Evolutionary conservation across 2,329 filamentous ascomycete species (phyloP).

Genomic region (Verticillium albo-atrum): DNA sequence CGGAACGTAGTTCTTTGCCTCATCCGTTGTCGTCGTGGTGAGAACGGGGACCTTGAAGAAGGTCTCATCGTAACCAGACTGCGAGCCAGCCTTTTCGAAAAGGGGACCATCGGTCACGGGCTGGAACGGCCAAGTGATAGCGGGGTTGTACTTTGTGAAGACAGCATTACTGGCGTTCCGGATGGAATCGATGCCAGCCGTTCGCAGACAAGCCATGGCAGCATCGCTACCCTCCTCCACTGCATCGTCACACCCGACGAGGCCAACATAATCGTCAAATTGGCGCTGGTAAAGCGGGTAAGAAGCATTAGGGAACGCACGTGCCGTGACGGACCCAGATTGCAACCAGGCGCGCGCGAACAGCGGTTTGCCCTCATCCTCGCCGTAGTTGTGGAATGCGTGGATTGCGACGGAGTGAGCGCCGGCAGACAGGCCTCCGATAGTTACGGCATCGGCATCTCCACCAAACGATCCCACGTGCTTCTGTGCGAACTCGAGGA

Average conservation of each 20-base stretch:
- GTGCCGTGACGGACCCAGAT: conserved; percentile 30
- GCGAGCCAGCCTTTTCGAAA: conserved; percentile 42
- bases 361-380: conserved; percentile 20
- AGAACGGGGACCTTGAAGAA: conserved; percentile 31
- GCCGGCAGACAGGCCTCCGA: conserved; percentile 52
- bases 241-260: conserved; percentile 21
- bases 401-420: conserved; percentile 31
- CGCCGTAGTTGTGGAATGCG: conserved; percentile 32
- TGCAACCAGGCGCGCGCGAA: conserved; percentile 29
- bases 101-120: conserved; percentile 39
- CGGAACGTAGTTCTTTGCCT: conserved; percentile 27
- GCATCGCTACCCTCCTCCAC: conserved; percentile 24
- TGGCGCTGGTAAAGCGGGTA: conserved; percentile 28
- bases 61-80: conserved; percentile 27
- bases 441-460: conserved; percentile 44
- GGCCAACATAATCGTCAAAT: conserved; percentile 22
- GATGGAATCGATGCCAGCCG: conserved; percentile 29
- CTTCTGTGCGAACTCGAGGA: conserved; percentile 48
- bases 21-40: conserved; percentile 30
- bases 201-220: conserved; percentile 32
- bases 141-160: conserved; percentile 29
- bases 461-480: conserved; percentile 51
- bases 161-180: conserved; percentile 29
- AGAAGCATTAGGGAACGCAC: conserved; percentile 27
- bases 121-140: conserved; percentile 44